Conservation (phyloP, 345 rosid species). For the Zanthoxylum bungeanum region DNA sequence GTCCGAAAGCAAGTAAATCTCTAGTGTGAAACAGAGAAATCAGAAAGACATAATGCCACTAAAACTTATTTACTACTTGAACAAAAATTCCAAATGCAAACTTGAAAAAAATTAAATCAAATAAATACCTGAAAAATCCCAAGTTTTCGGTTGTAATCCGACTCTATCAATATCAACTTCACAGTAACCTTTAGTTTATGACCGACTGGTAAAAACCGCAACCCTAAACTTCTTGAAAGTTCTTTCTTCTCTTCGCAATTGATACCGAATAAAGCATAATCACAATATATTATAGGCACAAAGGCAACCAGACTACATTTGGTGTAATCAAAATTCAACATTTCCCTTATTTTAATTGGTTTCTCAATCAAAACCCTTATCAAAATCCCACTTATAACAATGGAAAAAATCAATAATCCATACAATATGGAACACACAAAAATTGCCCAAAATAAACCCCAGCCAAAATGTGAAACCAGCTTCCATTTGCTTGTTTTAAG, state of each 20-base stretch:
- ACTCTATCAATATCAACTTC: constrained; percentile 66
- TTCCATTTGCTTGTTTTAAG: no score
- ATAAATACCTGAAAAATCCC: constrained; percentile 80
- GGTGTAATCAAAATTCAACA: constrained; percentile 63
- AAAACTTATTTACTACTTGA: constrained; percentile 2
- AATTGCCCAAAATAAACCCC: constrained; percentile 66
- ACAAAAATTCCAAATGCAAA: background rate
- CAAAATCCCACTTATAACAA: constrained; percentile 49
- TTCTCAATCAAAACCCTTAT: constrained; percentile 58
- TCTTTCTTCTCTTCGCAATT: constrained; percentile 46
- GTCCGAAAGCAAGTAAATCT: no score
- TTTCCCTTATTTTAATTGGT: constrained; percentile 53
- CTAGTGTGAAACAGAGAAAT: constrained; percentile 4
- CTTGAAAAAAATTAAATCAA: background rate
- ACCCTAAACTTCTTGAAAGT: constrained; percentile 15
- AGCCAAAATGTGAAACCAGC: constrained; percentile 41
- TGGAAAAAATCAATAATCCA: constrained; percentile 49
- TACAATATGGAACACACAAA: constrained; percentile 62
- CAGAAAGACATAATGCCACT: background rate
- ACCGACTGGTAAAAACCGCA: constrained; percentile 33
- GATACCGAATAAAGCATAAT: constrained; percentile 36
- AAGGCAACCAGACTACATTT: constrained; percentile 61
- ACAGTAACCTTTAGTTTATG: constrained; percentile 45
- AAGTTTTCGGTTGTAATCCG: constrained; percentile 71
- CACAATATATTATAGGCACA: constrained; percentile 57